Evolutionary conservation across 106 monocot genomes (phyloP), one percentile per base, ranked within the genome.

Genomic region (Apostasia ramifera): DNA sequence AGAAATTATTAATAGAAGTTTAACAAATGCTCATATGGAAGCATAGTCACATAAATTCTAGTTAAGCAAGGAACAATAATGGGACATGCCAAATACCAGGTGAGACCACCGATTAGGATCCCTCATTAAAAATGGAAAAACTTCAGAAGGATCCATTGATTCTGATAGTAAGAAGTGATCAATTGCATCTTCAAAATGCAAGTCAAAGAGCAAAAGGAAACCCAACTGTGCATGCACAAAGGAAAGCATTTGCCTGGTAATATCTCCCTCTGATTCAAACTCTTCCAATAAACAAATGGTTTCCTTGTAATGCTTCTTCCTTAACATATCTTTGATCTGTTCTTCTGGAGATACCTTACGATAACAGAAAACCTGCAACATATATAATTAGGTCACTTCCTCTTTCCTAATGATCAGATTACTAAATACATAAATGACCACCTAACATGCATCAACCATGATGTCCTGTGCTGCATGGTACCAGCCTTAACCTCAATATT

Each of bases 181-280:
- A 40, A 98, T 83, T 71, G 98, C 98, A 55, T 98, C 93, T 75
- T 98, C 87, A 69, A 98, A 98, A 72, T 83, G 92, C 81, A 98
- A 71, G 51, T 98, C 87, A 80, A 93, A 98, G 15, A 98, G 83
- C 70, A 98, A 83, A 6, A 98, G 74, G 69, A 98, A 93, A 7
- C 98, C 98, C 57, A 98, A 55, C 83, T 98, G 98, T 70, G 98
- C 93, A 90, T 90, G 98, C 56, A 93, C 83, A 90, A 98, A 93
- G n/a, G 83, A 93, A 74, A 87, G 70, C 90, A 88, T 76, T 65
- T 85, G 87, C 71, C 77, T 88, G 12, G 90, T 75, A 69, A 98
- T 85, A 74, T 93, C 98, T 67, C 85, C 87, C 61, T 87, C 98
- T 52, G 80, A 78, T 46, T 90, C 76, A 59, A 87, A 66, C 53